Base-by-base conservation (phyloP, 495 filamentous ascomycete genomes). In the Umbilicaria muhlenbergii region DNA sequence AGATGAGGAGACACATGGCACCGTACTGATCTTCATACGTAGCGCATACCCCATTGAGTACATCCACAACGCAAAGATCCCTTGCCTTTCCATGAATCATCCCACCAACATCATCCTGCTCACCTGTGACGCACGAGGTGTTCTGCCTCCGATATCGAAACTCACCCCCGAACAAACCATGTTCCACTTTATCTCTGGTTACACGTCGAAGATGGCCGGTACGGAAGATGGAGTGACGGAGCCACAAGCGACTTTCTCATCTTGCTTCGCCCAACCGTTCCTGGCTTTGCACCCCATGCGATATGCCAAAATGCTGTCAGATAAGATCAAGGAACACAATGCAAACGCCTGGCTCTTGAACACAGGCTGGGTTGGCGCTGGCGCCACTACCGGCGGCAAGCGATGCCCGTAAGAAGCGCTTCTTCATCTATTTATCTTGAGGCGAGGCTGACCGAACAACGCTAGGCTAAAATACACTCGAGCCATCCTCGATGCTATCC, bases 121-220 rank as follows among this genome's bases (percentile, higher is more conserved):
- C 50, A 96, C 92, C 46, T 98, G 91, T 63, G 91, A 98, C 63
- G 91, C 92, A 47, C 83, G 92, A 52, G 91, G 92, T 68, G 91
- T 96, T 8, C 80, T 98, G 28, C 91, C 91, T 35, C 92, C 92
- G 34, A 96, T 98, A 69, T 93, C 86, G 53, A 98, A 96, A 74
- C 80, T 98, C 58, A 81, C 81, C 71, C 75, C 80, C 53, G 83
- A 86, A 56, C 91, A 98, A 68, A 94, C 85, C 58, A 96, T 98
- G 88, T 98, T 95, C 77, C 91, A 98, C 76, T 98, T 98, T 75
- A 98, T 98, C 64, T 91, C 83, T 15, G 91, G 91, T 57, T 98
- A 98, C 73, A 98, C 91, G 44, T 96, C 92, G 56, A 98, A 98
- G 80, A 96, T 98, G 92, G 92, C 89, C 48, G 91, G 91, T 57